Conservation (phyloP, 2,329 filamentous ascomycete species). For the Curvularia lunata region DNA sequence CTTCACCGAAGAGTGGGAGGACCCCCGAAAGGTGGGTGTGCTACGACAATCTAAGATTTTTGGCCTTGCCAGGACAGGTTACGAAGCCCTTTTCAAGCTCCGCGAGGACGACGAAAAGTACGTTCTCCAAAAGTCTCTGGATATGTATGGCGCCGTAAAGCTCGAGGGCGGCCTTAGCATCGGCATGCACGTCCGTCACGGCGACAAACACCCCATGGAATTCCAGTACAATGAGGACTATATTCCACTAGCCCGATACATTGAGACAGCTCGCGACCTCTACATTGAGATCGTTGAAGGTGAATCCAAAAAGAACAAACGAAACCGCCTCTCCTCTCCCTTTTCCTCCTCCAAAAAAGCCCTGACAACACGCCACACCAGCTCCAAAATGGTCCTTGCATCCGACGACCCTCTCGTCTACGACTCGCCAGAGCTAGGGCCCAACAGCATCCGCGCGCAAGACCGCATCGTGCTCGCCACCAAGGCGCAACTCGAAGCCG, state of each 20-base stretch:
- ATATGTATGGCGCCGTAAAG: slow-evolving; percentile 59
- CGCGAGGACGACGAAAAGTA: slow-evolving; percentile 70
- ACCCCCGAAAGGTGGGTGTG: slow-evolving; percentile 58
- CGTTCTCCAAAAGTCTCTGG: slow-evolving; percentile 63
- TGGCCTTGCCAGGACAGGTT: slow-evolving; percentile 70
- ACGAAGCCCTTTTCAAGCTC: slow-evolving; percentile 76
- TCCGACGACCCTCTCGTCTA: slow-evolving; percentile 84
- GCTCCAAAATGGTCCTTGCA: slow-evolving; percentile 66
- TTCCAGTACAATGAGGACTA: slow-evolving; percentile 79
- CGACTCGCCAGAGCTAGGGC: slow-evolving; percentile 67
- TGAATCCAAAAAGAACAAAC: slow-evolving; percentile 7
- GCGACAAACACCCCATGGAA: slow-evolving; percentile 78
- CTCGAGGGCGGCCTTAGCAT: slow-evolving; percentile 62
- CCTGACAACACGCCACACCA: slow-evolving; percentile 35
- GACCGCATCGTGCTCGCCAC: slow-evolving; percentile 77
- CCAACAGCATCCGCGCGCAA: slow-evolving; percentile 65
- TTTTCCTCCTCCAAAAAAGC: slow-evolving; percentile 22
- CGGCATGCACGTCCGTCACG: slow-evolving; percentile 79
- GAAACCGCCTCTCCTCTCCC: slow-evolving; percentile 12
- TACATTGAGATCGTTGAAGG: slow-evolving; percentile 57
- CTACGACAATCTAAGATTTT: slow-evolving; percentile 67
- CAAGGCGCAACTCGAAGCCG: slow-evolving; percentile 59
- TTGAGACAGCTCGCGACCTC: slow-evolving; percentile 61
- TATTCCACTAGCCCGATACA: slow-evolving; percentile 74
- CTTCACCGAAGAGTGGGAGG: slow-evolving; percentile 62